A percentile compares a stretch with the other conserved stretches of the same genome.
These are phyloP conservation scores for Suillus americanus DNA, from an alignment of 768 basidiomycete genomes.

Conservation along the genomic window DNA sequence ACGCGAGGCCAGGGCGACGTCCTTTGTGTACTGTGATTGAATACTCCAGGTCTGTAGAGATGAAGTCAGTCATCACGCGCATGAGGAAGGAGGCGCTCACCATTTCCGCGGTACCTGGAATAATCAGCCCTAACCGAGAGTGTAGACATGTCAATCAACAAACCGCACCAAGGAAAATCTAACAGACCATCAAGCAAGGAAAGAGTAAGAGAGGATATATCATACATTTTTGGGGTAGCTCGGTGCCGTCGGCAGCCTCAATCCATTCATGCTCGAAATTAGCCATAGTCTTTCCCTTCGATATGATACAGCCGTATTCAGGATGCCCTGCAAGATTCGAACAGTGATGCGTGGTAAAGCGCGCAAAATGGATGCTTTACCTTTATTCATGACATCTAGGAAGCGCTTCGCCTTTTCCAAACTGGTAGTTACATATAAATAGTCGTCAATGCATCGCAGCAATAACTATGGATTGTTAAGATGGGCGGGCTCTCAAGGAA, in stretches of 20 bases:
- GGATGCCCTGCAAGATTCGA: constrained; percentile 62
- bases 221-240: constrained; percentile 44
- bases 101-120: constrained; percentile 57
- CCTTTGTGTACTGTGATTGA: constrained; percentile 72
- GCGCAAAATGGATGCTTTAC: constrained; percentile 30
- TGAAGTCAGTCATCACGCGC: not conserved
- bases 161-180: constrained; percentile 97
- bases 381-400: constrained; percentile 72
- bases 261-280: constrained; percentile 70
- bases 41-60: constrained; percentile 52
- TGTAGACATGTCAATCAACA: constrained; percentile 69
- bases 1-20: constrained; percentile 61
- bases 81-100: constrained; percentile 38
- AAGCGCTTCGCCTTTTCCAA: constrained; percentile 61
- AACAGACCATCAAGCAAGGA: not conserved
- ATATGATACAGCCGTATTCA: constrained; percentile 92
- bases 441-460: constrained; percentile 89
- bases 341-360: not conserved
- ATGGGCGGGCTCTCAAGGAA: not conserved
- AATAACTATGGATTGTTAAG: constrained; percentile 52
- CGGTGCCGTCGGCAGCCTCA: constrained; percentile 53
- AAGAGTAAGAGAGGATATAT: not conserved
- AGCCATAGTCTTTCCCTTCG: constrained; percentile 85
- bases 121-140: constrained; percentile 83
- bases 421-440: constrained; percentile 80